A percentile compares a stretch with the other conserved stretches of the same genome.
Evolutionary conservation across 148 eudicot species (phyloP).

Genomic region (Rhododendron mucronatum): DNA sequence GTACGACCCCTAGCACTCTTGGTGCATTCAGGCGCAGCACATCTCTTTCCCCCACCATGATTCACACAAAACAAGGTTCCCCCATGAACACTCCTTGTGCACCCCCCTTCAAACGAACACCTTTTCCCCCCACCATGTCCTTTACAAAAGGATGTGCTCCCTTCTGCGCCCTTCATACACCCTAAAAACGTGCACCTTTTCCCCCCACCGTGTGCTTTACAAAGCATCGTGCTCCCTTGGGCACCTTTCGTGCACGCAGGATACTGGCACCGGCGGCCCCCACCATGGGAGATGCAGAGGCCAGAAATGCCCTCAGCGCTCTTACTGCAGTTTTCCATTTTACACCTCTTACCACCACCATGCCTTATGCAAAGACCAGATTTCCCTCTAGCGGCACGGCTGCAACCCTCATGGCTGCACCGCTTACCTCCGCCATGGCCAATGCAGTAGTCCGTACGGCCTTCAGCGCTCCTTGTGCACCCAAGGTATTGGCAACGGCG

Average conservation of each 20-base stretch:
- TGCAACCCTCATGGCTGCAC: conserved; percentile 56
- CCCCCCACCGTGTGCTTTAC: conserved; percentile 82
- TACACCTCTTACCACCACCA: conserved; percentile 84
- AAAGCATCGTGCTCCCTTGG: conserved; percentile 70
- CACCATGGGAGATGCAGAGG: conserved; percentile 77
- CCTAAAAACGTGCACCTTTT: conserved; percentile 60
- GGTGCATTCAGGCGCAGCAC: conserved; percentile 54
- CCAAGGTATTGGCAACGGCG: conserved; percentile 58
- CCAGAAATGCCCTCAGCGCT: conserved; percentile 71
- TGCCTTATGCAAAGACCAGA: conserved; percentile 78
- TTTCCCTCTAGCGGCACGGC: conserved; percentile 69
- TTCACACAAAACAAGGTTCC: conserved; percentile 69
- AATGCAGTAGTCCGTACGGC: conserved; percentile 63
- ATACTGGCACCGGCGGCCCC: conserved; percentile 72
- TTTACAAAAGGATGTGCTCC: conserved; percentile 68
- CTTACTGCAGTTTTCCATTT: conserved; percentile 49
- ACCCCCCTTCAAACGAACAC: conserved; percentile 54
- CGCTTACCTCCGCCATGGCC: conserved; percentile 81
- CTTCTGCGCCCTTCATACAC: conserved; percentile 77
- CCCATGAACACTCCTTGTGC: conserved; percentile 71
- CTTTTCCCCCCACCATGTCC: conserved; percentile 89
- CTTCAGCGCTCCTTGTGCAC: conserved; percentile 83
- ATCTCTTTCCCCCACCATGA: conserved; percentile 91
- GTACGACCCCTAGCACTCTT: conserved; percentile 83
- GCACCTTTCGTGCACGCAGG: conserved; percentile 67